phyloP scores from a whole-genome alignment of 2,329 filamentous ascomycete genomes.

The Colletotrichum sp. region DNA sequence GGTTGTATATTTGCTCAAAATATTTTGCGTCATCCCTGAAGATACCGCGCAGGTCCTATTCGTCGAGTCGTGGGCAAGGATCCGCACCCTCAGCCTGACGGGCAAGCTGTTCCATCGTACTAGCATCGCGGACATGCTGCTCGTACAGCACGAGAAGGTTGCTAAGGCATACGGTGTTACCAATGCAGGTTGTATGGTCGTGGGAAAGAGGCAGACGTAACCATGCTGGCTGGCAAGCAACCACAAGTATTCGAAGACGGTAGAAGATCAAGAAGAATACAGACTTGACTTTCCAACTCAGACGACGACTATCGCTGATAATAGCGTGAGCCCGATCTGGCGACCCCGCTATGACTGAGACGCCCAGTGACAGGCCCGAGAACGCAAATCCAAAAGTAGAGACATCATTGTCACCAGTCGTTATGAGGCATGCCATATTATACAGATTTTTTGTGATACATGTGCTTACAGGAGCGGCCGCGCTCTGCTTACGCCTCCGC shows the following conservation, averaged over 20 bases:
- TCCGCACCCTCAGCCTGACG: slow-evolving; percentile 82
- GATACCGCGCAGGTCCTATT: slow-evolving; percentile 77
- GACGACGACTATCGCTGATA: not conserved
- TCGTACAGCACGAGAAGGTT: slow-evolving; percentile 81
- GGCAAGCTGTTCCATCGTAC: slow-evolving; percentile 74
- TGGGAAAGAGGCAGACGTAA: not conserved
- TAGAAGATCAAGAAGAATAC: not conserved
- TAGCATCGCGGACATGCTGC: slow-evolving; percentile 74
- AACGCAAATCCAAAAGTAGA: not conserved
- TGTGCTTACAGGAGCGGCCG: not conserved
- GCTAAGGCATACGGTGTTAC: slow-evolving; percentile 48
- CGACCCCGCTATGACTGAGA: not conserved
- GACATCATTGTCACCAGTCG: not conserved
- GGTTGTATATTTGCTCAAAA: slow-evolving; percentile 52
- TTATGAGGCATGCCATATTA: slow-evolving; percentile 17
- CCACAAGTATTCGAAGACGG: not conserved
- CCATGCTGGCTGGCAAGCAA: not conserved
- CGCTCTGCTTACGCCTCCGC: not conserved
- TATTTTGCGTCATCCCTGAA: slow-evolving; percentile 48
- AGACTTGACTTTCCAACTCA: not conserved
- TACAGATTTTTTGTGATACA: slow-evolving; percentile 20
- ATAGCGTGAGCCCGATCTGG: fast-evolving
- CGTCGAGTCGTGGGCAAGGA: slow-evolving; percentile 91
- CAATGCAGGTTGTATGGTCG: slow-evolving; percentile 43
- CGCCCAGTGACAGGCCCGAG: not conserved